Evolutionary conservation across 2,329 filamentous ascomycete species (phyloP), one percentile per base, ranked within the genome.

Genomic region (Aspergillus amoenus): DNA sequence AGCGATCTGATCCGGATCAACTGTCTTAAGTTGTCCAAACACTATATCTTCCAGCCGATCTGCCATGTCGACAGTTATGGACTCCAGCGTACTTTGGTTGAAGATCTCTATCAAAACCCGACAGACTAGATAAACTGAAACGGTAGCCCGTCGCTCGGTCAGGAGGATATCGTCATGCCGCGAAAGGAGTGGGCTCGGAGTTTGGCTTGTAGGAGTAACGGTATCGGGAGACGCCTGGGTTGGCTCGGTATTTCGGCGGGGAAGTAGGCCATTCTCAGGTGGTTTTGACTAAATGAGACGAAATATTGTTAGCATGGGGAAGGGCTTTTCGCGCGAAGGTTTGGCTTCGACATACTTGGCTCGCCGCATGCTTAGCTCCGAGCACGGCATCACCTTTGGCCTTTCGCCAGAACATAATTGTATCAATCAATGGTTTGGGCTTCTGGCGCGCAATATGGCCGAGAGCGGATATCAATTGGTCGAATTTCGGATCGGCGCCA

Each of bases 351-450:
- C 66, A 52, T 67, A 75, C 70, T 58, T 68, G 71, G 53, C 60
- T 69, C 21, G 64, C 64, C 57, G 67, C 66, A 47, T 79, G 77
- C 52, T 79, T 78, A 27, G 89, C 88, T 61, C 88, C 84, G 65
- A 85, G 88, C 27, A 93, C 92, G 21, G 89, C 87, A 74, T 97
- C 93, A 63, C 92, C 96, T 78, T 97, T 97, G 63, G 86, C 90
- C 75, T 97, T 97, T 55, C 94, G 87, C 94, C 94, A 99, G 32
- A 96, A 84, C 91, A 99, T 99, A 73, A 99, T 92, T 18, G 91
- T 93, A 74, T 99, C 94, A 68, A 99, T 97, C 51, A 99, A 78
- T 5, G 92, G 90, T 71, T 96, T 97, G 5, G 95, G 95, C 70
- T 95, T 96, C 64, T 93, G 89, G 58, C 91, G 90, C 52, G 93